A percentile compares a stretch with the other conserved stretches of the same genome.
Conservation (phyloP, 768 basidiomycete species). For the Crepidotus variabilis region DNA sequence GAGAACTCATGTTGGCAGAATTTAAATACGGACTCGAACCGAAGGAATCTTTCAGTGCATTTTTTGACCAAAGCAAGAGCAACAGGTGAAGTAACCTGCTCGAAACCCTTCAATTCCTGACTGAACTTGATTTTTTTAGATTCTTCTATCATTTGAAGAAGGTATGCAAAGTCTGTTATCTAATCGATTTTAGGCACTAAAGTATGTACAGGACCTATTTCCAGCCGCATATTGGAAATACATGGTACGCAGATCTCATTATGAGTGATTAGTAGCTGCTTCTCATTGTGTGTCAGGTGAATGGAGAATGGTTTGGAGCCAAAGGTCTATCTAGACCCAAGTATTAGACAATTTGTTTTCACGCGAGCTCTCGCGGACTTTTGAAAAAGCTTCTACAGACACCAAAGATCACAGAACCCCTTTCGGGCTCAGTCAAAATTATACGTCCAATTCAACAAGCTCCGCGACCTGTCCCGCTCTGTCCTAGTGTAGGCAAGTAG, state of each 20-base stretch:
- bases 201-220: slow-evolving; percentile 48
- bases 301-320: slow-evolving; percentile 44
- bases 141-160: slow-evolving; percentile 89
- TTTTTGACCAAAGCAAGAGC: slow-evolving; percentile 74
- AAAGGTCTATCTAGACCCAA: slow-evolving; percentile 28
- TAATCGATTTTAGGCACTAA: slow-evolving; percentile 7
- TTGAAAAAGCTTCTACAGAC: not conserved
- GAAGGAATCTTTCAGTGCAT: slow-evolving; percentile 74
- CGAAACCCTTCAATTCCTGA: slow-evolving; percentile 1
- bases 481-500: too few relatives aligned
- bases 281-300: slow-evolving; percentile 36
- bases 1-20: slow-evolving; percentile 82
- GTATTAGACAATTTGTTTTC: not conserved
- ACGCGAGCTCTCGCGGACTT: not conserved
- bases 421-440: too few relatives aligned
- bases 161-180: slow-evolving; percentile 27
- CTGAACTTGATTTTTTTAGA: slow-evolving; percentile 29
- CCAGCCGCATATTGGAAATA: slow-evolving; percentile 76
- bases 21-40: slow-evolving; percentile 91
- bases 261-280: slow-evolving; percentile 7
- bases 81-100: slow-evolving; percentile 48
- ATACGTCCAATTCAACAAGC: too few relatives aligned
- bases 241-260: slow-evolving; percentile 46
- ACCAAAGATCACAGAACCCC: too few relatives aligned
- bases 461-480: too few relatives aligned